These are phyloP conservation scores for Anastatica hierochuntica DNA, from an alignment of 345 rosid genomes.

Conservation along the genomic window DNA sequence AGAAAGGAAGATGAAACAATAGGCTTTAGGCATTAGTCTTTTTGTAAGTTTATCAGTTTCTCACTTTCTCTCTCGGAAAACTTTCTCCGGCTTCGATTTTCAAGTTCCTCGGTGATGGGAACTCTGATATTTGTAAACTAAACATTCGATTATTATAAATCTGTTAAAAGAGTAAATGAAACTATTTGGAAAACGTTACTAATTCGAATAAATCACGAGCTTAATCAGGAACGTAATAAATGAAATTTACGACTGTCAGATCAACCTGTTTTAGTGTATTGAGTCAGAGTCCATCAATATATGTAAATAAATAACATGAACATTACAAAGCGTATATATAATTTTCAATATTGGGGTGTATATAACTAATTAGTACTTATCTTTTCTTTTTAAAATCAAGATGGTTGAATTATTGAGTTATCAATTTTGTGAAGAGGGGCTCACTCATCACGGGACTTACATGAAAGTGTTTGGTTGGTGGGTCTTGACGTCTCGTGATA, in stretches of 20 bases:
- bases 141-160: too few species aligned
- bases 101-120: neutral
- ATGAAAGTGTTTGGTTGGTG: conserved; percentile 5
- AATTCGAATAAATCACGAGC: neutral
- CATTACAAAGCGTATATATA: neutral
- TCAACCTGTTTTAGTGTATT: too few species aligned
- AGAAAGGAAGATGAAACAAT: neutral
- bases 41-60: neutral
- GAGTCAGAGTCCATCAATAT: too few species aligned
- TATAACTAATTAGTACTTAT: too few species aligned
- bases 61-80: too few species aligned
- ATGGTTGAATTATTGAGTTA: neutral
- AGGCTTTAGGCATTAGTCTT: neutral
- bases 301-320: too few species aligned
- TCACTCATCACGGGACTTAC: conserved; percentile 18
- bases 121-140: neutral
- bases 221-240: too few species aligned
- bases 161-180: neutral
- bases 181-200: neutral
- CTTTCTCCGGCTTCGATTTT: too few species aligned
- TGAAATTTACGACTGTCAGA: too few species aligned
- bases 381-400: too few species aligned
- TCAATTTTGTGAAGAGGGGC: neutral
- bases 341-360: too few species aligned
- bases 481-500: conserved; percentile 13